Conservation (phyloP, 352 stramenopile genomes). For the Phytophthora palmivora region DNA sequence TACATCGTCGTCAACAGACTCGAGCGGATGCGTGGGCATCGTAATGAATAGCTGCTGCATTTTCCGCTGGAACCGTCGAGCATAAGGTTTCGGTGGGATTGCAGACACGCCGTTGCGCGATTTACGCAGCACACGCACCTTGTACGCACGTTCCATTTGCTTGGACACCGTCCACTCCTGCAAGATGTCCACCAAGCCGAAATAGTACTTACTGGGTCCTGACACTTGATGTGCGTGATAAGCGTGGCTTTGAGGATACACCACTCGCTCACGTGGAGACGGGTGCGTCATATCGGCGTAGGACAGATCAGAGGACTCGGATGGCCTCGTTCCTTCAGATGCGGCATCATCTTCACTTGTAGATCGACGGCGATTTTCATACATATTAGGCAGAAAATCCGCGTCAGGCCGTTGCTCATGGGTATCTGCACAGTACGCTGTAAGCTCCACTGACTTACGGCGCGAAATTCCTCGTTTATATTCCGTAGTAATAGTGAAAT, state of each 20-base stretch:
- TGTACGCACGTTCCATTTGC: constrained; percentile 82
- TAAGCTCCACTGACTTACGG: constrained; percentile 43
- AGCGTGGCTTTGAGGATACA: constrained; percentile 51
- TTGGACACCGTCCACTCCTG: constrained; percentile 89
- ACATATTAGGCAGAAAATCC: constrained; percentile 55
- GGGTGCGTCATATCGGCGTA: constrained; percentile 19
- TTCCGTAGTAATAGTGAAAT: constrained; percentile 76
- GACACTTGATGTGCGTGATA: constrained; percentile 84
- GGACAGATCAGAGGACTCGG: constrained; percentile 35
- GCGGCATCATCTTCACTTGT: constrained; percentile 28
- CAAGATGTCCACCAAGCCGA: constrained; percentile 91
- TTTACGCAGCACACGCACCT: constrained; percentile 83
- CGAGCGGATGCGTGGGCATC: constrained; percentile 39
- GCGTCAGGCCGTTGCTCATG: constrained; percentile 31
- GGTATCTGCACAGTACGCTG: constrained; percentile 30
- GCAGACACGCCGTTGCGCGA: constrained; percentile 75
- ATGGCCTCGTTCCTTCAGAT: constrained; percentile 35
- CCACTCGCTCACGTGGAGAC: constrained; percentile 20
- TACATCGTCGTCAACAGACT: constrained; percentile 45
- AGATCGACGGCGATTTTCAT: constrained; percentile 33
- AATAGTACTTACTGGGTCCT: constrained; percentile 89
- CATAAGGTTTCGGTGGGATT: constrained; percentile 74
- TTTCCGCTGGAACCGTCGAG: constrained; percentile 82
- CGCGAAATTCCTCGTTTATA: constrained; percentile 37
- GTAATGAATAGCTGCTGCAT: constrained; percentile 87